These are phyloP conservation scores for Globisporangium paddicum DNA, from an alignment of 352 stramenopile species.

Conservation along the genomic window DNA sequence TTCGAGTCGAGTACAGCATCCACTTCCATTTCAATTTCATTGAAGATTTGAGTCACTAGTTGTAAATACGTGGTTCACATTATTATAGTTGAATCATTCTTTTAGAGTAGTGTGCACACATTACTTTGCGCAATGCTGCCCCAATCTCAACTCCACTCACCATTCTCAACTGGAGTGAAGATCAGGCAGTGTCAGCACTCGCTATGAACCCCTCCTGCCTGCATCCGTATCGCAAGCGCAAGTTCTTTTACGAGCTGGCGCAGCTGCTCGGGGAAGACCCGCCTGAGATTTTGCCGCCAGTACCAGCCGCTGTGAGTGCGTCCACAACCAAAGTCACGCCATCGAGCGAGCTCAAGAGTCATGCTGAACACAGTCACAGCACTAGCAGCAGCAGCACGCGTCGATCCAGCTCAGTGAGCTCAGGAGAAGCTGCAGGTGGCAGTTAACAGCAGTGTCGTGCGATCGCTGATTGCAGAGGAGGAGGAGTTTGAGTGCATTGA, in stretches of 20 bases:
- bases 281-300: conserved; percentile 32
- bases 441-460: conserved; percentile 1
- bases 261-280: conserved; percentile 40
- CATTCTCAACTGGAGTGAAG: not conserved
- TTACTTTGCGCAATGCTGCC: not conserved
- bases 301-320: not conserved
- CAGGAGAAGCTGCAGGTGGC: not conserved
- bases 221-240: conserved; percentile 67
- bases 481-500: conserved; percentile 44
- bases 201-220: conserved; percentile 17
- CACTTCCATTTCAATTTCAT: not conserved
- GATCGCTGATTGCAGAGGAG: conserved; percentile 13
- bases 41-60: not conserved
- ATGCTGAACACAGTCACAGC: not conserved
- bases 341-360: not conserved
- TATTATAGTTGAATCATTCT: no score
- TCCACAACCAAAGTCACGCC: not conserved
- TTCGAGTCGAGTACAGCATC: no score
- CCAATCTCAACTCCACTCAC: not conserved
- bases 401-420: not conserved
- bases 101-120: not conserved
- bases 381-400: not conserved
- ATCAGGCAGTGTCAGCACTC: not conserved
- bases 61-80: not conserved
- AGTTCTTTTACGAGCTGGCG: conserved; percentile 68